Evolutionary conservation across 345 rosid genomes (phyloP), one percentile per base, ranked within the genome.

Genomic region (Citrus australasica): DNA sequence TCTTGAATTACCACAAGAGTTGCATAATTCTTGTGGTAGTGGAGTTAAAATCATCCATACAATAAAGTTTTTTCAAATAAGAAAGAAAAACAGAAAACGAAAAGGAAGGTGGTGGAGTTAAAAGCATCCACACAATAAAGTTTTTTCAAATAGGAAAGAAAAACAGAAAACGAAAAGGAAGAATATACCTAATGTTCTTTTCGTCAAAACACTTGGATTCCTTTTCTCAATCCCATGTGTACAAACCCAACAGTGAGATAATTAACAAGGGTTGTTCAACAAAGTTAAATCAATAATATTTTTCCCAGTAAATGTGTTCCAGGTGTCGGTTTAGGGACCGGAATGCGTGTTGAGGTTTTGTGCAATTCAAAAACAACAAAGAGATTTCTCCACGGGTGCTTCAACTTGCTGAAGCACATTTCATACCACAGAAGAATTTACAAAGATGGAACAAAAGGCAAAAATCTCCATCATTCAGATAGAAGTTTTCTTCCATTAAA

Each of bases 351-450:
- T 6, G 2, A 14, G 72, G n/a, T 46, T 65, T 66, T 56, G 72
- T 38, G 67, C 59, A 59, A 66, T 24, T 51, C 72, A 66, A 53
- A 38, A 69, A 9, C 8, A 9, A 58, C 17, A 25, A 17, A 21
- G 40, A 68, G 68, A 69, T 69, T 69, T 74, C 56, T 40, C 28
- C 69, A 21, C 2, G 30, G 33, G 67, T 24, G 67, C 30, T 59
- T 13, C 67, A 33, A 68, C 67, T 67, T 68, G 58, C 56, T 67
- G 59, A 63, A n/a, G 38, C 51, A 55, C 27, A 67, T 67, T 32
- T 66, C 55, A 76, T 77, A 69, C 60, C 79, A 68, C 46, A 68
- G 59, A 77, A 56, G 68, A 56, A 77, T 77, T 48, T 69, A 77
- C 67, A 69, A 40, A 28, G 73, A 69, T 14, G 48, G 59, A 22